These are phyloP conservation scores for Hippophae rhamnoides DNA, from an alignment of 306 rosid species.

Conservation along the genomic window DNA sequence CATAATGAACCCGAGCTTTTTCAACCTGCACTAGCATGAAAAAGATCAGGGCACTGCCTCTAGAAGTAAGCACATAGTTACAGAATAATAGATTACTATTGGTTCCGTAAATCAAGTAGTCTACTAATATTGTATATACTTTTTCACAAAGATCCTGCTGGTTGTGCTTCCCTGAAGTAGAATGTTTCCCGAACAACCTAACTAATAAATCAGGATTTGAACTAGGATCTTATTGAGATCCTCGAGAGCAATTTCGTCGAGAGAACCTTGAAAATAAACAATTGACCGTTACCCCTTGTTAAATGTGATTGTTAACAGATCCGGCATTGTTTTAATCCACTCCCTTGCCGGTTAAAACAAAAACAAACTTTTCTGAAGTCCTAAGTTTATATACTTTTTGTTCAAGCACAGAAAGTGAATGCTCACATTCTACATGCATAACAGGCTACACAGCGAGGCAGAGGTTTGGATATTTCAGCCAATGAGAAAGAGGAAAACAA, in stretches of 20 bases:
- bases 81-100: background rate
- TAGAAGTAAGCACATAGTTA: background rate
- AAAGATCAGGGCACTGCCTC: background rate
- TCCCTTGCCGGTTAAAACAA: background rate
- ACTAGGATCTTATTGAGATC: too few relatives aligned
- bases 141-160: background rate
- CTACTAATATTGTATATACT: background rate
- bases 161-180: too few relatives aligned
- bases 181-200: too few relatives aligned
- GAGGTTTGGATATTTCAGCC: background rate
- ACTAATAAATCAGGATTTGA: too few relatives aligned
- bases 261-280: too few relatives aligned
- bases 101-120: background rate
- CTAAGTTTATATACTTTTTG: too few relatives aligned
- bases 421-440: background rate
- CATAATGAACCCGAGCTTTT: conserved; percentile 57
- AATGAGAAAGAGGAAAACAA: background rate
- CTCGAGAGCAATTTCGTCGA: too few relatives aligned
- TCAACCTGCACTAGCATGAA: conserved; percentile 42
- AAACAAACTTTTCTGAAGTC: too few relatives aligned
- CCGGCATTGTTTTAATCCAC: background rate
- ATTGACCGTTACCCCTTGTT: background rate
- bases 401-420: background rate
- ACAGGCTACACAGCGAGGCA: background rate
- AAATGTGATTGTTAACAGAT: background rate